Evolutionary conservation across 2,329 filamentous ascomycete genomes (phyloP), one percentile per base, ranked within the genome.

Genomic region (Cordyceps farinosa): DNA sequence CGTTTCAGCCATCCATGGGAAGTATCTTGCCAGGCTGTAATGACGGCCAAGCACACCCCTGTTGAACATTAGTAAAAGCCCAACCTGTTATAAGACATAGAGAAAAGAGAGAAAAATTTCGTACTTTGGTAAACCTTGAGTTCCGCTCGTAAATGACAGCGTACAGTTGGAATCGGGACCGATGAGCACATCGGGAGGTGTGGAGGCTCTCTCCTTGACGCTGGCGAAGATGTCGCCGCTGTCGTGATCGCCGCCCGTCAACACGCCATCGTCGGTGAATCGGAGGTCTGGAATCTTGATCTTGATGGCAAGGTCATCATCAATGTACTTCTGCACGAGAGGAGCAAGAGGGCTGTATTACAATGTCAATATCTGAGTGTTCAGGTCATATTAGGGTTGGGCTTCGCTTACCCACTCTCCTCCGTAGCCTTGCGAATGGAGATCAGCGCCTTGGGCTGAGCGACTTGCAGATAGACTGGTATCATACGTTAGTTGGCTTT

Each of bases 1-100:
- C 2, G 81, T 86, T 76, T 95, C 79, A 0, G 91, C 87, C 94
- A 98, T 98, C 93, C 92, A 98, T 27, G 88, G 87, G 72, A 94
- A 96, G 78, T 97, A 98, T 70, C 90, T 88, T 1, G 92, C 85
- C 65, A 98, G 79, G 57, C 87, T 90, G 78, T 90, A 98, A 76
- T 98, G 94, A 15, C 94, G 85, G 1, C 94, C 93, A 62, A 87
- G 83, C 13, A 98, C 94, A 68, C 92, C 92, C 66, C 47, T 64
- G 27, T 17, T 13, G 11, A 51, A 22, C 4, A 38, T 63, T 34
- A 58, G 61, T 17, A 36, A 17, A n/a, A 22, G 52, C 22, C 36
- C 13, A 15, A 9, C 13, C 1, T 13, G 3, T 40, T 13, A 3
- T 9, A 40, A 15, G 13, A 15, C 1, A 3, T 15, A 22, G 1